Evolutionary conservation across 495 filamentous ascomycete species (phyloP), one percentile per base, ranked within the genome.

Genomic region (Penicillium ochrochloron): DNA sequence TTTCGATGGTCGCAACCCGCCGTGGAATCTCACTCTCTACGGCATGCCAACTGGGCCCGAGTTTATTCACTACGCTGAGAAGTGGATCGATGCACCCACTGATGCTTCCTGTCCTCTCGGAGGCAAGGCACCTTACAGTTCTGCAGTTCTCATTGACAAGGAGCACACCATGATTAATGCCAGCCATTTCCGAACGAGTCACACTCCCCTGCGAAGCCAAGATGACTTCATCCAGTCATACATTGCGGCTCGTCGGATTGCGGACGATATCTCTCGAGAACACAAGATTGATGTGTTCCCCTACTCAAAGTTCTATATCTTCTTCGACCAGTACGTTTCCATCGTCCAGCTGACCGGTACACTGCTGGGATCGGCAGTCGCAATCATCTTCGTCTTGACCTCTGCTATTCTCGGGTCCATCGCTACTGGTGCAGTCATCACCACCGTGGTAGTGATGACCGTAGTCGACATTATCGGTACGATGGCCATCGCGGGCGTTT

Each of bases 271-370:
- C 57, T 89, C 83, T 23, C 75, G 83, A 46, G 84, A 80, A 55
- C 91, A 92, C 14, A 83, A 84, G 10, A 86, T 92, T 50, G 84
- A 90, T 27, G 88, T 98, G 57, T 99, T 98, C 83, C 94, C 95
- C 0, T 99, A 99, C 75, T 92, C 89, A 46, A 89, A 97, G 67
- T 94, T 95, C 73, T 99, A 99, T 79, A 93, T 99, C 68, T 99
- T 97, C 85, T 98, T 99, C 73, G 94, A 99, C 78, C 95, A 97
- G 73, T 99, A 99, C 75, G 83, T 91, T 2, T 84, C 86, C 61
- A 97, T 99, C 66, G 88, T 95, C 35, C 82, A 78, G 29, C 84
- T 97, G 5, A 92, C 95, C 0, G 88, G 84, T 6, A 84, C 90
- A 1, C 85, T 99, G 9, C 83, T 99, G 59, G 88, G 92, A 39